These are phyloP conservation scores for Gautieria morchelliformis DNA, from an alignment of 768 basidiomycete genomes.

Conservation along the genomic window DNA sequence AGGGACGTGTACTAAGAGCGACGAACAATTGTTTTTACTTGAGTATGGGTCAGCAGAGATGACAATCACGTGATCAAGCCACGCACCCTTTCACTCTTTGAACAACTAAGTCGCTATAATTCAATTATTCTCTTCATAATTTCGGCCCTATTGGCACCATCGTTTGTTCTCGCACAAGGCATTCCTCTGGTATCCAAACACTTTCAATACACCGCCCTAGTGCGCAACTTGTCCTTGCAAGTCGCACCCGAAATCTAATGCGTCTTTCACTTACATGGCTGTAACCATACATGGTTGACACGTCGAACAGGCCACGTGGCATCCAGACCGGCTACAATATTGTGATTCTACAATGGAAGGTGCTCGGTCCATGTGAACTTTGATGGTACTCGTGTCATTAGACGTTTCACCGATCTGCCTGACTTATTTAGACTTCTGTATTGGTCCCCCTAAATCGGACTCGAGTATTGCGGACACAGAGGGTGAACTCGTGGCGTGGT, in stretches of 20 bases:
- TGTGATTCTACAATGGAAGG: conserved; percentile 61
- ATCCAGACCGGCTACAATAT: conserved; percentile 53
- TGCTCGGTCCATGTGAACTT: conserved; percentile 50
- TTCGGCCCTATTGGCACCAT: no score
- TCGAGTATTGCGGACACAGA: conserved; percentile 56
- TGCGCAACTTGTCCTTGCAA: background rate
- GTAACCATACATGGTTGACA: conserved; percentile 23
- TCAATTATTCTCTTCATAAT: no score
- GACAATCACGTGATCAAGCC: no score
- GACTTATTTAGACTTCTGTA: conserved; percentile 14
- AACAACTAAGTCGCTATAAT: no score
- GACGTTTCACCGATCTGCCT: no score
- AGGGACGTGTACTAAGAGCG: no score
- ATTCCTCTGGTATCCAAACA: conserved; percentile 21
- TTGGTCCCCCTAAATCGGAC: conserved; percentile 39
- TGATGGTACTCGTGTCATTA: background rate
- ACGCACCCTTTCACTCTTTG: no score
- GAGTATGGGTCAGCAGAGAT: no score
- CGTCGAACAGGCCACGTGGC: conserved; percentile 36
- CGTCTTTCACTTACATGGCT: background rate
- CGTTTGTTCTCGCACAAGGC: background rate
- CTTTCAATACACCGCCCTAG: conserved; percentile 15
- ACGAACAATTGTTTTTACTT: no score
- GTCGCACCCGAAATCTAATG: background rate
- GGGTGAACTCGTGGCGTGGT: conserved; percentile 66